Percentiles rank a stretch among this genome's conserved stretches.
These are phyloP conservation scores for Nicotiana tabacum DNA, from an alignment of 257 asterid species.

Conservation along the genomic window DNA sequence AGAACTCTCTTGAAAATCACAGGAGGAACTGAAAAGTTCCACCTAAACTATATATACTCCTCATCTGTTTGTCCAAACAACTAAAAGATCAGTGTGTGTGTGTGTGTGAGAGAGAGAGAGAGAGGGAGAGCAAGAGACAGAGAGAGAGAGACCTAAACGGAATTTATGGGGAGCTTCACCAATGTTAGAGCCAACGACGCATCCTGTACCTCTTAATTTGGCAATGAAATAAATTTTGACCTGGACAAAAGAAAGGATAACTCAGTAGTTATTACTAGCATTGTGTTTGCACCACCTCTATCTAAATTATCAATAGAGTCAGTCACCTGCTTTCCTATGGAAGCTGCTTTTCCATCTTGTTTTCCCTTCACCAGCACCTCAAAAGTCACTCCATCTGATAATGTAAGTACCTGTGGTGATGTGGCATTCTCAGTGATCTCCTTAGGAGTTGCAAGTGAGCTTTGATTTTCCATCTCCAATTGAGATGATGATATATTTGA, in stretches of 20 bases:
- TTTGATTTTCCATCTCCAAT: too few species aligned
- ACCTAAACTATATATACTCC: too few species aligned
- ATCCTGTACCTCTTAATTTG: slow-evolving; percentile 41
- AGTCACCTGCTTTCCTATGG: slow-evolving; percentile 49
- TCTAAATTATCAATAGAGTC: not conserved
- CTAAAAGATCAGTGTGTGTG: too few species aligned
- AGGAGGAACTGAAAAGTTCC: too few species aligned
- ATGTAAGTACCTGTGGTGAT: slow-evolving; percentile 26
- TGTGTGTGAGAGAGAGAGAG: not conserved
- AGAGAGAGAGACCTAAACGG: slow-evolving; percentile 35
- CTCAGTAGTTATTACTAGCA: not conserved
- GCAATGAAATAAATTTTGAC: slow-evolving; percentile 48
- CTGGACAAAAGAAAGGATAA: slow-evolving; percentile 25
- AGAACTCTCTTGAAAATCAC: not conserved
- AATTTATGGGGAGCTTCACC: slow-evolving; percentile 32
- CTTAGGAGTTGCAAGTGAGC: too few species aligned
- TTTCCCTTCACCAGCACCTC: slow-evolving; percentile 54
- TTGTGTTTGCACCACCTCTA: not conserved
- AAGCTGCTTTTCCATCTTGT: slow-evolving; percentile 52
- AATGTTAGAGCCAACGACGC: slow-evolving; percentile 34
- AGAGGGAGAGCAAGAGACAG: not conserved
- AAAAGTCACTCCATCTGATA: slow-evolving; percentile 58
- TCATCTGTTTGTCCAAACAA: too few species aligned
- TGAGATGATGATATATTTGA: not conserved
- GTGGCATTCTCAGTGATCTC: slow-evolving; percentile 10